phyloP scores from a whole-genome alignment of 257 asterid genomes.

The Fraxinus excelsior region DNA sequence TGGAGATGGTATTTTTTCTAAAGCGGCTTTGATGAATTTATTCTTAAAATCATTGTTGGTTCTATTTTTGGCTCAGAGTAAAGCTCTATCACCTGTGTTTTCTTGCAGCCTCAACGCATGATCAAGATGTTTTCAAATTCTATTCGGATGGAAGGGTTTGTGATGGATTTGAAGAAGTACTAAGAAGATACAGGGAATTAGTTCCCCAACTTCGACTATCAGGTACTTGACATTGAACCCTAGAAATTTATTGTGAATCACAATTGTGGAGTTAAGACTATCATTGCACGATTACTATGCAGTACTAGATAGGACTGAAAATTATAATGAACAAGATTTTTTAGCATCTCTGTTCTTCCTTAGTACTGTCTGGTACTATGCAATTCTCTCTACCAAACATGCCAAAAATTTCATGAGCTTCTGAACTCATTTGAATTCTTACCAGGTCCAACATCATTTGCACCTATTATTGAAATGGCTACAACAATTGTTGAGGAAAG shows the following conservation, averaged over 20 bases:
- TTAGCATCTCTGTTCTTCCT: background rate
- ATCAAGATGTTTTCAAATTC: slow-evolving; percentile 46
- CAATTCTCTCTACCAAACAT: background rate
- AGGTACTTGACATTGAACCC: slow-evolving; percentile 18
- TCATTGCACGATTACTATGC: background rate
- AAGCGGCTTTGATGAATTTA: background rate
- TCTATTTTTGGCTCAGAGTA: background rate
- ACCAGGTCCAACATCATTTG: slow-evolving; percentile 54
- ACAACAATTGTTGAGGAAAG: slow-evolving; percentile 51
- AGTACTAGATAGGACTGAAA: background rate
- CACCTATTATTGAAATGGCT: slow-evolving; percentile 57
- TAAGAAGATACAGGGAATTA: slow-evolving; percentile 40
- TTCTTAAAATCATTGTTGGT: background rate
- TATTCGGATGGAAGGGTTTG: slow-evolving; percentile 45
- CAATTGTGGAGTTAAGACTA: background rate
- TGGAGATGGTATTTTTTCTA: slow-evolving; percentile 38
- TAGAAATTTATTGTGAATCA: background rate
- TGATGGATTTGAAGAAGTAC: slow-evolving; percentile 49
- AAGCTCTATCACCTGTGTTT: background rate
- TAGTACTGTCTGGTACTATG: background rate
- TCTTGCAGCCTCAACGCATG: slow-evolving; percentile 46
- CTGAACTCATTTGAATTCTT: background rate
- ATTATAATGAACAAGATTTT: background rate
- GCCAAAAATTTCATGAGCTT: background rate
- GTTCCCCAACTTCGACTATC: slow-evolving; percentile 47